Evolutionary conservation across 225 moss, liverwort and hornwort species (phyloP).

Genomic region (Thuidium tamariscinum): DNA sequence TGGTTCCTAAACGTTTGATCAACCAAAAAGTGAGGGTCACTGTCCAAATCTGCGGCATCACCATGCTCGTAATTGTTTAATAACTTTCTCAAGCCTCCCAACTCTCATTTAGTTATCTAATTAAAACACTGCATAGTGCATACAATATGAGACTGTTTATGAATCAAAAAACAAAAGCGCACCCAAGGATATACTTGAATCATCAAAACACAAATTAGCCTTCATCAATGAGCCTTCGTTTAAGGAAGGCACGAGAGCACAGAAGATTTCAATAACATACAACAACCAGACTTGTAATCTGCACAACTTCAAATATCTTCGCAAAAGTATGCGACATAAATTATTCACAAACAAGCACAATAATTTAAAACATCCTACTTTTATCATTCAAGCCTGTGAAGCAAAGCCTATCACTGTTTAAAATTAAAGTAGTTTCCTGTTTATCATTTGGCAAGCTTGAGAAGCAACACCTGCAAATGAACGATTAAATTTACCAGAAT

Average conservation of each 20-base stretch:
- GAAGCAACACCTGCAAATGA: conserved; percentile 2
- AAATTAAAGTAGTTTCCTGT: background rate
- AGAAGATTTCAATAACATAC: background rate
- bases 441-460: background rate
- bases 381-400: background rate
- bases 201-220: background rate
- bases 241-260: background rate
- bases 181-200: background rate
- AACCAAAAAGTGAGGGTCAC: too few species aligned
- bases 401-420: too few species aligned
- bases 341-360: background rate
- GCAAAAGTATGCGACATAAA: background rate
- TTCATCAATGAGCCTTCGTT: background rate
- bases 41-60: background rate
- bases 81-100: background rate
- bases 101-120: background rate
- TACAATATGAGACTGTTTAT: background rate
- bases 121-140: background rate
- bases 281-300: background rate
- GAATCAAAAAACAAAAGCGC: background rate
- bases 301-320: background rate
- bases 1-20: background rate
- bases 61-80: too few species aligned
- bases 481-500: background rate
- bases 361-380: background rate